Conservation (phyloP, 2,329 filamentous ascomycete species). For the Fusarium chlamydosporum region DNA sequence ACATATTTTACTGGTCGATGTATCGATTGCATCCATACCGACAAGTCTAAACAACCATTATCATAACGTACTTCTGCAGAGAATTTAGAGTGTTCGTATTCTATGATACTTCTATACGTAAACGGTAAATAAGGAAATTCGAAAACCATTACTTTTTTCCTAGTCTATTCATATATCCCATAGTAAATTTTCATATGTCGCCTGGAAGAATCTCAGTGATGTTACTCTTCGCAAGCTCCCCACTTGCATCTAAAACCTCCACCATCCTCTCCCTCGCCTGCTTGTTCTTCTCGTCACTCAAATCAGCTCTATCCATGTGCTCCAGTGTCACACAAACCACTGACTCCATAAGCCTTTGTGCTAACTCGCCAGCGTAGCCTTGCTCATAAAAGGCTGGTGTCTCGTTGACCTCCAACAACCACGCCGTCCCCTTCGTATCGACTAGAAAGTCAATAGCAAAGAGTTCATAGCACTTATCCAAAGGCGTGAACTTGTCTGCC, state of each 20-base stretch:
- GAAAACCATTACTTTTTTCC: background rate
- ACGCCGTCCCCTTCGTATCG: constrained; percentile 52
- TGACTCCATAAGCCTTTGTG: constrained; percentile 56
- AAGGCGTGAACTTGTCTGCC: constrained; percentile 57
- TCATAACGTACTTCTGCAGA: no score
- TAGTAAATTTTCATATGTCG: background rate
- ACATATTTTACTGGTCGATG: no score
- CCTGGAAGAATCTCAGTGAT: constrained; percentile 45
- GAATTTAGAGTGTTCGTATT: background rate
- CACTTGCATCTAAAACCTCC: constrained; percentile 42
- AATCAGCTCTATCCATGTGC: constrained; percentile 49
- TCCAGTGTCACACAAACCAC: constrained; percentile 54
- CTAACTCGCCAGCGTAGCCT: constrained; percentile 53
- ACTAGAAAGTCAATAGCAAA: constrained; percentile 57
- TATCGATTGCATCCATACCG: no score
- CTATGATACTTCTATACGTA: background rate
- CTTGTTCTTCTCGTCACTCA: background rate
- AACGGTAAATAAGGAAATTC: background rate
- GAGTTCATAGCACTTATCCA: constrained; percentile 57
- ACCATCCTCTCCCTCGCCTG: constrained; percentile 29
- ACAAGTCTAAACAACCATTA: no score
- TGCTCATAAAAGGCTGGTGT: constrained; percentile 57
- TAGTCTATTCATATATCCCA: background rate
- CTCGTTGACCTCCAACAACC: constrained; percentile 58
- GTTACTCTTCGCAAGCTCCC: constrained; percentile 44